These are phyloP conservation scores for Aspergillus haitiensis DNA, from an alignment of 495 filamentous ascomycete genomes.

Conservation along the genomic window DNA sequence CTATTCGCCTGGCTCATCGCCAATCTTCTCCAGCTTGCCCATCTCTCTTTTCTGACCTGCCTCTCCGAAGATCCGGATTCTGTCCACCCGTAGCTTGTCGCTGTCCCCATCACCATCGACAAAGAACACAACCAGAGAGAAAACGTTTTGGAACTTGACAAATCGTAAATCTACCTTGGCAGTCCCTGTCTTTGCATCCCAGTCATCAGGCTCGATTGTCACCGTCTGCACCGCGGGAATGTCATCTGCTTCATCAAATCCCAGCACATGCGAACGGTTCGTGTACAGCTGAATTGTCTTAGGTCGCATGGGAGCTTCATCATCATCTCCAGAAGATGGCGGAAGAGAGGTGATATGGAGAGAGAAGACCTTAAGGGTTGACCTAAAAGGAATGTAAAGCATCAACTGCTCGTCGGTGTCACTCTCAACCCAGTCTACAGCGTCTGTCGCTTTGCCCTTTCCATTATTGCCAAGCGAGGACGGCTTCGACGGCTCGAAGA, in stretches of 20 bases:
- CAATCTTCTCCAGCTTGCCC: slow-evolving; percentile 95
- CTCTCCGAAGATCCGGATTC: slow-evolving; percentile 85
- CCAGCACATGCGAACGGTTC: slow-evolving; percentile 83
- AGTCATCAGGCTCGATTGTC: slow-evolving; percentile 70
- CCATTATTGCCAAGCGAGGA: slow-evolving; percentile 64
- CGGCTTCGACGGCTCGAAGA: slow-evolving; percentile 73
- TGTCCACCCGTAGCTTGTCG: slow-evolving; percentile 84
- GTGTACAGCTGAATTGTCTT: slow-evolving; percentile 78
- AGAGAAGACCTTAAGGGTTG: slow-evolving; percentile 86
- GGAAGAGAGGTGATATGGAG: slow-evolving; percentile 85
- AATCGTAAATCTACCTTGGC: slow-evolving; percentile 81
- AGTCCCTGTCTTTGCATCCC: slow-evolving; percentile 82
- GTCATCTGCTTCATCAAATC: slow-evolving; percentile 94
- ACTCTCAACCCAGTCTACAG: slow-evolving; percentile 90
- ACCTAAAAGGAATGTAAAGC: slow-evolving; percentile 88
- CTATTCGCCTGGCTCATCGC: slow-evolving; percentile 69
- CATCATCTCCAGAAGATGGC: slow-evolving; percentile 52
- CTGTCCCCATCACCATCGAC: slow-evolving; percentile 82
- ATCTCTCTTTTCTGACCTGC: slow-evolving; percentile 87
- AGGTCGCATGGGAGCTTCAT: slow-evolving; percentile 81
- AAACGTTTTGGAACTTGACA: slow-evolving; percentile 96
- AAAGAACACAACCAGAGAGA: slow-evolving; percentile 82
- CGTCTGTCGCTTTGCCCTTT: slow-evolving; percentile 51
- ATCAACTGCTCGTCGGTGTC: slow-evolving; percentile 98
- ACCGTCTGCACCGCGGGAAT: slow-evolving; percentile 74